Conservation (phyloP, 805 yeast genomes). For the Wickerhamiella sorbophila region DNA sequence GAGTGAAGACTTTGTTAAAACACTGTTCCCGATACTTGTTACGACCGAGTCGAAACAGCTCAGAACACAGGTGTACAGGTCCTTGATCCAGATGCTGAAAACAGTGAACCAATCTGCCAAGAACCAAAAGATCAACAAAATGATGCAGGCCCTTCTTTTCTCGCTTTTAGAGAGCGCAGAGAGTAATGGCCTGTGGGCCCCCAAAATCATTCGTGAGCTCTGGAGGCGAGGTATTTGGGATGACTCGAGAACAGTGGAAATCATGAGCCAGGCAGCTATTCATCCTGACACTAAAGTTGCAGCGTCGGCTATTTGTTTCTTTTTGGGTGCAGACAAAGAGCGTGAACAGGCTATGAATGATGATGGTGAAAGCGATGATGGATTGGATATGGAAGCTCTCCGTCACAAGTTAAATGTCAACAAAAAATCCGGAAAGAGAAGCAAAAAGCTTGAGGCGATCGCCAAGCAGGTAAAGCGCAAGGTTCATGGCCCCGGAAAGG, state of each 20-base stretch:
- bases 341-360: slow-evolving; percentile 75
- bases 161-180: slow-evolving; percentile 70
- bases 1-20: slow-evolving; percentile 69
- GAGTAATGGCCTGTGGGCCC: slow-evolving; percentile 88
- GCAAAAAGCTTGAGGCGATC: slow-evolving; percentile 66
- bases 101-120: slow-evolving; percentile 77
- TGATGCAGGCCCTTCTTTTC: slow-evolving; percentile 85
- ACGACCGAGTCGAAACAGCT: slow-evolving; percentile 65
- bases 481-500: slow-evolving; percentile 32
- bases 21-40: slow-evolving; percentile 68
- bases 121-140: slow-evolving; percentile 75
- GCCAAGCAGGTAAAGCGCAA: slow-evolving; percentile 49
- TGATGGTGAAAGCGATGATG: slow-evolving; percentile 51
- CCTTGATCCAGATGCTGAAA: slow-evolving; percentile 65
- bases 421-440: slow-evolving; percentile 67
- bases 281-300: slow-evolving; percentile 82
- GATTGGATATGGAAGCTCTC: slow-evolving; percentile 49
- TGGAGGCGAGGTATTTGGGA: slow-evolving; percentile 99
- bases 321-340: slow-evolving; percentile 89
- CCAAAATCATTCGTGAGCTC: slow-evolving; percentile 81
- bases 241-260: slow-evolving; percentile 90
- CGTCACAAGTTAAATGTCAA: slow-evolving; percentile 73
- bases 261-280: slow-evolving; percentile 89
- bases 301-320: slow-evolving; percentile 77
- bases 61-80: slow-evolving; percentile 67